Evolutionary conservation across 345 rosid species (phyloP).

Genomic region (Eucalyptus grandis): DNA sequence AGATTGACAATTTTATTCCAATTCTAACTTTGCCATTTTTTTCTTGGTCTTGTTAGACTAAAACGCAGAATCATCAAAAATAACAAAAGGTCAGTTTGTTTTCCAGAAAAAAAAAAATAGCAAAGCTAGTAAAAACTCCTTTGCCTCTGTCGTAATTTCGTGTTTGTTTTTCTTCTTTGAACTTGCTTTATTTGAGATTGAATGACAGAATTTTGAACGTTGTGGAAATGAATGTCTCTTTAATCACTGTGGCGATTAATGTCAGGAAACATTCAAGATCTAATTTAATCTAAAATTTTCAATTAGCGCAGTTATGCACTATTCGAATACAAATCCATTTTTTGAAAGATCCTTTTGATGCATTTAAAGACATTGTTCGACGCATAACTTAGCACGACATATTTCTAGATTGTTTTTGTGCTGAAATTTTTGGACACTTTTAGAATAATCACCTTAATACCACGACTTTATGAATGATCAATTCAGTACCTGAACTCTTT

Average conservation of each 20-base stretch:
- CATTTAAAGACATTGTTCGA: background rate
- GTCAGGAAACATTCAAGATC: background rate
- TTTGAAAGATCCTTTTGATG: fast-evolving
- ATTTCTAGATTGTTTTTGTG: background rate
- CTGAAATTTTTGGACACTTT: background rate
- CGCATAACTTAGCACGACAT: fast-evolving
- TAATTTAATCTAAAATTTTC: background rate
- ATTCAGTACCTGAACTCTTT: background rate
- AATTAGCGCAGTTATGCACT: background rate
- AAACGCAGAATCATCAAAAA: background rate
- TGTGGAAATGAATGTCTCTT: background rate
- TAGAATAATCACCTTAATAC: background rate
- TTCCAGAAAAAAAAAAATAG: background rate
- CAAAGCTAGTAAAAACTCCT: background rate
- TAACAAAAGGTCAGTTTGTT: background rate
- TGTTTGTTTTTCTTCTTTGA: background rate
- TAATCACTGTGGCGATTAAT: background rate
- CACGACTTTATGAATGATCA: background rate
- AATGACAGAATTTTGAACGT: fast-evolving
- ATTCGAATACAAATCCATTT: fast-evolving
- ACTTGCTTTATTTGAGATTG: background rate
- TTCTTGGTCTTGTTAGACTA: background rate
- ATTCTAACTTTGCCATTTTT: background rate
- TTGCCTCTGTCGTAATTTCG: background rate
- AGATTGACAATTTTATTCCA: background rate